Conservation (phyloP, 2,329 filamentous ascomycete genomes). For the Scedosporium apiospermum region DNA sequence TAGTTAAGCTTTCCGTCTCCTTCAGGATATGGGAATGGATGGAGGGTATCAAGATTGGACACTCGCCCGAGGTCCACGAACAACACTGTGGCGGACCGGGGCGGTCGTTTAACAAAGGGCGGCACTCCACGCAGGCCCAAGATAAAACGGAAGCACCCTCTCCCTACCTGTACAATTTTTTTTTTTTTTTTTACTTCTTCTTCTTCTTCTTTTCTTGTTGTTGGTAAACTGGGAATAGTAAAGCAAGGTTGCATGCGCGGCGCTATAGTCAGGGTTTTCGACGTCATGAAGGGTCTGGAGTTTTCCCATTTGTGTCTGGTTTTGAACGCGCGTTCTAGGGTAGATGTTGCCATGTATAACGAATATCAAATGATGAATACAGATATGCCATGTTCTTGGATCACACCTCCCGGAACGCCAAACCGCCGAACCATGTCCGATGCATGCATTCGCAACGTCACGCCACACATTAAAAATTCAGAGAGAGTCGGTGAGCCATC, state of each 20-base stretch:
- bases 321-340: not conserved
- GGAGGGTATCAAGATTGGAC: too few species aligned
- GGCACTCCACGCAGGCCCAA: too few species aligned
- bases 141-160: not conserved
- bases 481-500: too few species aligned
- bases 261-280: not conserved
- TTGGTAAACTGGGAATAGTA: not conserved
- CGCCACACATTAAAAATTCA: too few species aligned
- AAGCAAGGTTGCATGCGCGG: not conserved
- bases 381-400: slow-evolving; percentile 3
- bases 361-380: not conserved
- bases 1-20: too few species aligned
- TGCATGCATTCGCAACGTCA: too few species aligned
- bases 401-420: too few species aligned
- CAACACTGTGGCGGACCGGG: too few species aligned
- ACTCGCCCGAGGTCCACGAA: too few species aligned
- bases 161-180: slow-evolving; percentile 1
- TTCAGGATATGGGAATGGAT: too few species aligned
- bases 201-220: slow-evolving; percentile 3
- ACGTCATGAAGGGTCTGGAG: not conserved
- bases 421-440: too few species aligned
- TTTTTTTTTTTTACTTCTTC: not conserved
- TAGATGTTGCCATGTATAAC: not conserved
- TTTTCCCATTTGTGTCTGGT: not conserved
- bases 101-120: too few species aligned